phyloP scores from a whole-genome alignment of 352 stramenopile genomes.

The Phytophthora fragariae region DNA sequence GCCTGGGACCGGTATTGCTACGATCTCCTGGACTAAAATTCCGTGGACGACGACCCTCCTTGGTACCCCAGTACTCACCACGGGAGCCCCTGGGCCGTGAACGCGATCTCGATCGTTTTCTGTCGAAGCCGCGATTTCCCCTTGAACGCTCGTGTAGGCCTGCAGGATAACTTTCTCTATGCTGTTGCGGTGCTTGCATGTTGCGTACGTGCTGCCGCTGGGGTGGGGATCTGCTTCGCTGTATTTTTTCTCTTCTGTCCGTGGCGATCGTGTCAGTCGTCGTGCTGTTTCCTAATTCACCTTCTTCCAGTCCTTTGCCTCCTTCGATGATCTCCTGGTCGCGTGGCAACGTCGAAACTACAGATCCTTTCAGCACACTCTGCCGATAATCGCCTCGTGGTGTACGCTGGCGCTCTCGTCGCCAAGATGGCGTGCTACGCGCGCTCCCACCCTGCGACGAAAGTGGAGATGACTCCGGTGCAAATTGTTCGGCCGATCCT shows the following conservation, averaged over 20 bases:
- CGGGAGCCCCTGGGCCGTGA: neutral
- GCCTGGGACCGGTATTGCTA: neutral
- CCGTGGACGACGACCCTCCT: neutral
- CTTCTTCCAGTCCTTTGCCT: neutral
- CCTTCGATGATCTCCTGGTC: neutral
- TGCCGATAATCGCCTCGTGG: constrained; percentile 14
- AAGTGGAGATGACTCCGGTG: constrained; percentile 26
- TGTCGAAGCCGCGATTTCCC: neutral
- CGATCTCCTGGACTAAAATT: neutral
- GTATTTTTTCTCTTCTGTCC: neutral
- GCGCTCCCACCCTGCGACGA: constrained; percentile 28
- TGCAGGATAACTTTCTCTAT: neutral
- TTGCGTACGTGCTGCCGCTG: neutral
- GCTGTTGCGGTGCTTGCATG: neutral
- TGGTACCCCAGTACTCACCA: neutral
- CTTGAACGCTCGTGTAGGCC: neutral
- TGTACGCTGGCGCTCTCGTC: constrained; percentile 18
- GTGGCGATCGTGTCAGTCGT: neutral
- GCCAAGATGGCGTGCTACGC: constrained; percentile 25
- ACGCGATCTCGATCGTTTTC: neutral
- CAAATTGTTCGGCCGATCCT: constrained; percentile 44
- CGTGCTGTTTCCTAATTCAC: neutral
- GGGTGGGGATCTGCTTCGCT: neutral
- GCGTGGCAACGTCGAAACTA: neutral
- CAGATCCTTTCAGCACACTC: neutral